Evolutionary conservation across 2,329 filamentous ascomycete species (phyloP).

Genomic region (Aureobasidium lini): DNA sequence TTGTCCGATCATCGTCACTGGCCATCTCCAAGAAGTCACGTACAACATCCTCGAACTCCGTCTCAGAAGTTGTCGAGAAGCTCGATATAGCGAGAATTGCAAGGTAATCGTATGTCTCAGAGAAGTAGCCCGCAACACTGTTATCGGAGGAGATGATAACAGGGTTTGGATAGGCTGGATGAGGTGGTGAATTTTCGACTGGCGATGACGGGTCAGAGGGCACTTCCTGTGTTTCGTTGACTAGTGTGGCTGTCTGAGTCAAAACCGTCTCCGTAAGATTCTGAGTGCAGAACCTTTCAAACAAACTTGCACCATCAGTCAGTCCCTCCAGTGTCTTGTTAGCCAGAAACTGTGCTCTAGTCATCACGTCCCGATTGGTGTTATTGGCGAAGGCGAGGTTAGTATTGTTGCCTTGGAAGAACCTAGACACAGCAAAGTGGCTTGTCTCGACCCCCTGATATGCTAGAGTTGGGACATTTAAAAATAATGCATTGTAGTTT

Average conservation of each 20-base stretch:
- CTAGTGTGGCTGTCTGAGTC: conserved; percentile 6
- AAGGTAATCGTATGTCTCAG: conserved; percentile 34
- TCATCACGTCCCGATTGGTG: conserved; percentile 25
- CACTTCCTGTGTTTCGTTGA: conserved; percentile 8
- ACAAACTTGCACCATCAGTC: conserved; percentile 34
- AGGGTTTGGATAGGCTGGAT: background rate
- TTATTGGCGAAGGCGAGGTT: conserved; percentile 29
- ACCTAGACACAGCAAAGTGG: background rate
- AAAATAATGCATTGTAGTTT: conserved; percentile 34
- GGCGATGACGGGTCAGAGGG: conserved; percentile 16
- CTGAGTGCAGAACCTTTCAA: conserved; percentile 30
- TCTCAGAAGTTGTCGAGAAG: conserved; percentile 26
- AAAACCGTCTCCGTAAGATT: background rate
- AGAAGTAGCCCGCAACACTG: background rate
- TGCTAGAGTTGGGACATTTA: conserved; percentile 26
- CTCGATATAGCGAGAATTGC: conserved; percentile 40
- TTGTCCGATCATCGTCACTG: conserved; percentile 45
- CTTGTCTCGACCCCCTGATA: conserved; percentile 18
- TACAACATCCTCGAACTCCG: conserved; percentile 33
- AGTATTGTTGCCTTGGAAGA: conserved; percentile 14
- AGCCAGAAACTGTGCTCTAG: conserved; percentile 19
- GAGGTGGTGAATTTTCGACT: background rate
- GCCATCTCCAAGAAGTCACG: conserved; percentile 41
- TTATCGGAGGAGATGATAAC: background rate
- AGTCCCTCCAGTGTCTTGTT: conserved; percentile 29